phyloP scores from a whole-genome alignment of 352 stramenopile species.

The Phytophthora melonis region DNA sequence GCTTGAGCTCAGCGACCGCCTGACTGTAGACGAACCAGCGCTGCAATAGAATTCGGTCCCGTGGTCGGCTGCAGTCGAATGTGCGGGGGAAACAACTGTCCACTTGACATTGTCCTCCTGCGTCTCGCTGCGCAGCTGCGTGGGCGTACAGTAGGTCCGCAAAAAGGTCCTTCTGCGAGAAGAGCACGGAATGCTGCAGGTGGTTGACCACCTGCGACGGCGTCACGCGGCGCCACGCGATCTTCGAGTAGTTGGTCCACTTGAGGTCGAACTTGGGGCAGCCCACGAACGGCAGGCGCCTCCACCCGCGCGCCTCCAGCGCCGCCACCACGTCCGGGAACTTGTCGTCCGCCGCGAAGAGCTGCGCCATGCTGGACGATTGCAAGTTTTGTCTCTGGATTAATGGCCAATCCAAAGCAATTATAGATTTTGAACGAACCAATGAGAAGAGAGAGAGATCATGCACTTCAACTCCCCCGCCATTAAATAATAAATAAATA shows the following conservation, averaged over 20 bases:
- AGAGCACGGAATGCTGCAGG: conserved; percentile 64
- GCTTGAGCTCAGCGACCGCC: conserved; percentile 53
- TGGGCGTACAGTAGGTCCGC: conserved; percentile 48
- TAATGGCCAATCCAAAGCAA: neutral
- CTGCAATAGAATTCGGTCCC: conserved; percentile 30
- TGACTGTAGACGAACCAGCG: conserved; percentile 62
- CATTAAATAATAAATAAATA: neutral
- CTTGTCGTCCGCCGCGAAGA: conserved; percentile 72
- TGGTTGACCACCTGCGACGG: conserved; percentile 70
- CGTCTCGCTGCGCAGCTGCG: neutral
- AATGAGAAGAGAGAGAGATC: neutral
- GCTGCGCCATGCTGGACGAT: conserved; percentile 24
- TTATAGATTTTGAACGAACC: neutral
- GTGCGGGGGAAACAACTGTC: conserved; percentile 67
- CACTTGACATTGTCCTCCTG: conserved; percentile 17
- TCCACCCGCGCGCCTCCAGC: conserved; percentile 47
- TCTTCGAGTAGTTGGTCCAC: conserved; percentile 77
- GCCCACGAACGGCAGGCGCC: conserved; percentile 57
- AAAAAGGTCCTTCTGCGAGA: conserved; percentile 74
- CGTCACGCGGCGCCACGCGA: conserved; percentile 60
- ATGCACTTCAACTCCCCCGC: neutral
- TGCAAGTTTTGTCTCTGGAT: neutral
- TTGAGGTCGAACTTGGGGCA: conserved; percentile 71
- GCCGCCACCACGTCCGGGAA: conserved; percentile 47
- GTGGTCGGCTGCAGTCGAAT: conserved; percentile 41